A percentile compares a stretch with the other conserved stretches of the same genome.
Evolutionary conservation across 768 basidiomycete species (phyloP).

Genomic region (Termitomyces sp.): DNA sequence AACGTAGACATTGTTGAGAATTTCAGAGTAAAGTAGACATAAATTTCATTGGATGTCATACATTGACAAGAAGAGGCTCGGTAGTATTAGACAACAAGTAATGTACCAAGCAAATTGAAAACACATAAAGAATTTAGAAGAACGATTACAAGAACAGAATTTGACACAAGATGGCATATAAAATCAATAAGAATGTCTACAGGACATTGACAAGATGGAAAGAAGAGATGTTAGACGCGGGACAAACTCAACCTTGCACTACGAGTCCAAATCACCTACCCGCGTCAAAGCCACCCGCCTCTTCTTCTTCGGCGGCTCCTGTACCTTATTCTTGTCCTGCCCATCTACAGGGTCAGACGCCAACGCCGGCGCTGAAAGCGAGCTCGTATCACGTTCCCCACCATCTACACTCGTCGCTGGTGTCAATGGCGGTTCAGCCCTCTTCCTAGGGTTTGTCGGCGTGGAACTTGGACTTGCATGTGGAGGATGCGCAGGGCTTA

Average conservation of each 20-base stretch:
- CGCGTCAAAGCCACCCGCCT: conserved; percentile 71
- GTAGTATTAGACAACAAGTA: not conserved
- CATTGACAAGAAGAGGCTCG: not conserved
- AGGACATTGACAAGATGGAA: not conserved
- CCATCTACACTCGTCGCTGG: conserved; percentile 46
- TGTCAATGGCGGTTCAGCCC: conserved; percentile 40
- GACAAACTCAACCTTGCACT: not conserved
- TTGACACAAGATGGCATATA: conserved; percentile 1
- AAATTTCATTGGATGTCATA: too few species aligned
- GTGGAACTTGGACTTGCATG: conserved; percentile 22
- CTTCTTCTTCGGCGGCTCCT: conserved; percentile 81
- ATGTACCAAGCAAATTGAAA: not conserved
- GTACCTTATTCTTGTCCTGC: conserved; percentile 17
- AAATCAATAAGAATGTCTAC: not conserved
- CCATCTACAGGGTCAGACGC: conserved; percentile 13
- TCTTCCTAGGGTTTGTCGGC: conserved; percentile 27
- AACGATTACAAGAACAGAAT: not conserved
- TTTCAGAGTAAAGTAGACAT: too few species aligned
- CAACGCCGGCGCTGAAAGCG: not conserved
- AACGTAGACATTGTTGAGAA: too few species aligned
- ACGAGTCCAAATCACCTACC: conserved; percentile 52
- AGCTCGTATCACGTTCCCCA: conserved; percentile 21
- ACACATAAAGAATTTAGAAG: not conserved
- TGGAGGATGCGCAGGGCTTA: conserved; percentile 21
- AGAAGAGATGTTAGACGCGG: not conserved